Conservation (phyloP, 1,284 basidiomycete species). For the Tylopilus orsonianus region DNA sequence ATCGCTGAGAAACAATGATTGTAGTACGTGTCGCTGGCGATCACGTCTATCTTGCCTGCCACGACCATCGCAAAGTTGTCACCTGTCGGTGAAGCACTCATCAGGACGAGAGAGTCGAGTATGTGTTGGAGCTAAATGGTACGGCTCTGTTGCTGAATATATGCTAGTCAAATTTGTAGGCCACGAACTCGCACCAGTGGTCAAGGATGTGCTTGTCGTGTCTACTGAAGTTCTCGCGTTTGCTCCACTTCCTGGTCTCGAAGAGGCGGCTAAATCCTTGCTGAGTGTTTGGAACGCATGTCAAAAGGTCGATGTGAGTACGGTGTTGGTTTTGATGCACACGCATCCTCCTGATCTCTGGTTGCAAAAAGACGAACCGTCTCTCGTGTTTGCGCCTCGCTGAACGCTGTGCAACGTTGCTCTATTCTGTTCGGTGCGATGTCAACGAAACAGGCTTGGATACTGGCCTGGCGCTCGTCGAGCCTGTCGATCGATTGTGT, state of each 20-base stretch:
- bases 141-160: constrained; percentile 3
- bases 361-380: constrained; percentile 50
- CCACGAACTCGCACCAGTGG: constrained; percentile 22
- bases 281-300: constrained; percentile 63
- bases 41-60: constrained; percentile 29
- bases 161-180: constrained; percentile 21
- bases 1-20: background rate
- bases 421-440: constrained; percentile 47
- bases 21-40: constrained; percentile 30
- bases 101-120: constrained; percentile 26
- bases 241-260: constrained; percentile 57
- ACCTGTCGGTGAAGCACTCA: constrained; percentile 25
- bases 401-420: constrained; percentile 51
- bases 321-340: background rate
- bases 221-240: constrained; percentile 48
- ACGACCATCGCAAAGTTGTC: constrained; percentile 24
- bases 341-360: constrained; percentile 1
- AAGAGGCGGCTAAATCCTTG: constrained; percentile 49
- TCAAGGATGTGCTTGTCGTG: constrained; percentile 24
- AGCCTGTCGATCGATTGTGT: constrained; percentile 43
- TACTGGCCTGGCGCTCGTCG: constrained; percentile 17
- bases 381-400: constrained; percentile 50
- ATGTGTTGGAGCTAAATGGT: background rate
- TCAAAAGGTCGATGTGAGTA: constrained; percentile 59
- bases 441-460: constrained; percentile 39